These are phyloP conservation scores for Cladosporium sp. DNA, from an alignment of 2,329 filamentous ascomycete species.

Conservation along the genomic window DNA sequence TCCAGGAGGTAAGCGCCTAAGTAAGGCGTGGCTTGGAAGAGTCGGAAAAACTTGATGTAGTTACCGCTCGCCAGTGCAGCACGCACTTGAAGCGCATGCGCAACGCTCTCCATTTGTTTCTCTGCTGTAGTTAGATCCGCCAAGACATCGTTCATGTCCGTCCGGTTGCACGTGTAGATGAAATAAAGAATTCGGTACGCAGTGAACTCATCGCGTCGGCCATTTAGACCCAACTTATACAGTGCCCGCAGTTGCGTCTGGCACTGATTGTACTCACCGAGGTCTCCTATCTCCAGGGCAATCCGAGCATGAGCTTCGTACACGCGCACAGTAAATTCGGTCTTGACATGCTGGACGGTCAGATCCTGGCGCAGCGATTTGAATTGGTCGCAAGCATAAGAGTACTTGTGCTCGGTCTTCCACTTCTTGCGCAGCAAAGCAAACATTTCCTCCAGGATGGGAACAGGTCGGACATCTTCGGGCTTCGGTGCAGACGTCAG, in stretches of 20 bases:
- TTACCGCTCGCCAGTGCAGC: conserved; percentile 90
- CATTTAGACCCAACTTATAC: conserved; percentile 81
- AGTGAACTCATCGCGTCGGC: conserved; percentile 92
- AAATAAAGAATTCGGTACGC: conserved; percentile 99
- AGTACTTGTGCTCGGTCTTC: conserved; percentile 89
- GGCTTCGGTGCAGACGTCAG: conserved; percentile 86
- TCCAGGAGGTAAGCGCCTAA: conserved; percentile 99
- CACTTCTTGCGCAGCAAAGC: conserved; percentile 92
- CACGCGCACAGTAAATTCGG: conserved; percentile 91
- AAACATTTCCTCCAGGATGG: conserved; percentile 75
- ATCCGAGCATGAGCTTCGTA: conserved; percentile 98
- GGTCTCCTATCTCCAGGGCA: conserved; percentile 94
- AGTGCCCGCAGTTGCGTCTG: conserved; percentile 94
- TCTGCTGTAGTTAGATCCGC: conserved; percentile 99
- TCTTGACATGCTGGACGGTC: conserved; percentile 95
- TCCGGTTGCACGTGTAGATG: conserved; percentile 97
- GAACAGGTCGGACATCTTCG: conserved; percentile 80
- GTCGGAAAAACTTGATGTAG: conserved; percentile 96
- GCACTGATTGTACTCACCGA: conserved; percentile 99
- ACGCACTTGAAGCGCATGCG: conserved; percentile 86
- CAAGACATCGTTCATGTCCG: conserved; percentile 95
- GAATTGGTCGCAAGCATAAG: conserved; percentile 98
- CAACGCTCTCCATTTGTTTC: conserved; percentile 77
- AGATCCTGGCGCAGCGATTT: conserved; percentile 97
- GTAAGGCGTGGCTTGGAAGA: conserved; percentile 76